Evolutionary conservation across 805 yeast species (phyloP).

Genomic region (Ogataea ramenticola): DNA sequence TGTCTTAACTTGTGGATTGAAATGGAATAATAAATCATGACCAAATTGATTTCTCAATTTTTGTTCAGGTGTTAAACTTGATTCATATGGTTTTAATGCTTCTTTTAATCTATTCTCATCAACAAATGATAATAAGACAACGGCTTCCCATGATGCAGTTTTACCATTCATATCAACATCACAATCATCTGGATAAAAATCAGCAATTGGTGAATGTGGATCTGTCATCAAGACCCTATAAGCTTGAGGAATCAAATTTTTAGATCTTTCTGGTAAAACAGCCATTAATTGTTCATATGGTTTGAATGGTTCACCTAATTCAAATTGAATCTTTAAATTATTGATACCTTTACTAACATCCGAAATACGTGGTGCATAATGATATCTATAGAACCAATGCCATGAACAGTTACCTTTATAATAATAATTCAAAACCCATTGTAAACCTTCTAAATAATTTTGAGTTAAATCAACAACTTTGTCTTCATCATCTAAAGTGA

Average conservation of each 20-base stretch:
- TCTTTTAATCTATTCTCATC: conserved; percentile 69
- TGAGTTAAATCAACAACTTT: conserved; percentile 56
- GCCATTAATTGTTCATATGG: conserved; percentile 95
- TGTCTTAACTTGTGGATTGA: conserved; percentile 67
- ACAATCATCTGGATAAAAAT: conserved; percentile 85
- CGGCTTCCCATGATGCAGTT: conserved; percentile 92
- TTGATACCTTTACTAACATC: conserved; percentile 67
- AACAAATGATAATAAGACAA: conserved; percentile 83
- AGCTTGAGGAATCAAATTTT: conserved; percentile 74
- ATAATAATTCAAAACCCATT: conserved; percentile 92
- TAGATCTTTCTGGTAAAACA: conserved; percentile 90
- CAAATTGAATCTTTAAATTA: conserved; percentile 51
- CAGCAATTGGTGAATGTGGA: conserved; percentile 75
- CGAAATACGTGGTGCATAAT: conserved; percentile 91
- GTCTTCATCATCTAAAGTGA: conserved; percentile 54
- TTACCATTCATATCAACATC: conserved; percentile 93
- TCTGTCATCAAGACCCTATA: conserved; percentile 79
- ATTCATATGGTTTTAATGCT: conserved; percentile 64
- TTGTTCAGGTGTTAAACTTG: conserved; percentile 62
- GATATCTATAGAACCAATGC: conserved; percentile 90
- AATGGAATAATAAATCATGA: conserved; percentile 54
- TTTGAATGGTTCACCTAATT: conserved; percentile 67
- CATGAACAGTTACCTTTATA: conserved; percentile 89
- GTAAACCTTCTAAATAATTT: conserved; percentile 89
- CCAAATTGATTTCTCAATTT: conserved; percentile 70